phyloP scores from a whole-genome alignment of 306 rosid genomes.

The Rosa lucieae region DNA sequence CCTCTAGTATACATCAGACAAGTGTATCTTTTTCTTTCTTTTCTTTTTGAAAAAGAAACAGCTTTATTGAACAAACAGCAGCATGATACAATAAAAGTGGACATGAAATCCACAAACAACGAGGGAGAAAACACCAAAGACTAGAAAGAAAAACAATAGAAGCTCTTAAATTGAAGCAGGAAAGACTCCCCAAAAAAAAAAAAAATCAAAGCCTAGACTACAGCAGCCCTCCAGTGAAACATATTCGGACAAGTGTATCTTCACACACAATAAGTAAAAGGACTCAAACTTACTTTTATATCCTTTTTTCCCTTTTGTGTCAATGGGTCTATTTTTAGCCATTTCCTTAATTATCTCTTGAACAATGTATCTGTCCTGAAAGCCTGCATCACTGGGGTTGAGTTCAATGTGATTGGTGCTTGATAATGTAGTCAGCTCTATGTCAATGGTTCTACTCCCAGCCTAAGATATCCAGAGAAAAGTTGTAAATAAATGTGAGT shows the following conservation, averaged over 20 bases:
- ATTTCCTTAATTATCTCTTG: conserved; percentile 95
- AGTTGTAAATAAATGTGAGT: not conserved
- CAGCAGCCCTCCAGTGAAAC: too few species aligned
- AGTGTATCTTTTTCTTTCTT: not conserved
- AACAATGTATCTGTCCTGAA: conserved; percentile 87
- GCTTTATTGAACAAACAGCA: too few species aligned
- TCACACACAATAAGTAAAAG: not conserved
- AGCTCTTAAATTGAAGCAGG: too few species aligned
- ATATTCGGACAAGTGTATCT: not conserved
- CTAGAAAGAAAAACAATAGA: too few species aligned
- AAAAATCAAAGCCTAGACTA: too few species aligned
- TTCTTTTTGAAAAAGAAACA: too few species aligned
- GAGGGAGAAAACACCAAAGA: too few species aligned
- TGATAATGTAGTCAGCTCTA: conserved; percentile 85
- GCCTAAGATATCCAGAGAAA: conserved; percentile 51
- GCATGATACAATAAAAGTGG: too few species aligned
- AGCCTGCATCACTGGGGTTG: conserved; percentile 95
- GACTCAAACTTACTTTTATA: conserved; percentile 54
- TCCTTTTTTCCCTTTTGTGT: conserved; percentile 81
- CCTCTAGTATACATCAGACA: not conserved
- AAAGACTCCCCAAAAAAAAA: too few species aligned
- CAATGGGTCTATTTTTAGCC: conserved; percentile 87
- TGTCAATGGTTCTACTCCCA: conserved; percentile 84
- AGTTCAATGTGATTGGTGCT: conserved; percentile 86
- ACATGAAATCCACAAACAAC: too few species aligned